Conservation (phyloP, 2,329 filamentous ascomycete genomes). For the Neophaeococcomyces aloes region DNA sequence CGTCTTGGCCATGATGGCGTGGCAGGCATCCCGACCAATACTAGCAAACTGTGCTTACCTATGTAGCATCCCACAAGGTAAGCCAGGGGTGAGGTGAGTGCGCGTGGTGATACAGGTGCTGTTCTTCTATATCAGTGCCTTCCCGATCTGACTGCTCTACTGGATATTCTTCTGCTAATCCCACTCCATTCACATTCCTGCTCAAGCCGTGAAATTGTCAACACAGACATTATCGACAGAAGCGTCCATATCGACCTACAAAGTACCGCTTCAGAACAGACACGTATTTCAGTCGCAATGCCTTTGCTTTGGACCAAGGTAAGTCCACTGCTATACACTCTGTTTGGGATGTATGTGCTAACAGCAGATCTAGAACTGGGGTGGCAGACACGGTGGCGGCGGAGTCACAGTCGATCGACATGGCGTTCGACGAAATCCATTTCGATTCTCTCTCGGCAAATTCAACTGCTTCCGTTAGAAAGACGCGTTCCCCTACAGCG, state of each 20-base stretch:
- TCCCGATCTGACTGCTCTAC: not conserved
- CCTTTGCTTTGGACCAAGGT: constrained; percentile 29
- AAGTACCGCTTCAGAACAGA: not conserved
- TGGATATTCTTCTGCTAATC: not conserved
- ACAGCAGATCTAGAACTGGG: constrained; percentile 19
- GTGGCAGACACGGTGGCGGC: constrained; percentile 33
- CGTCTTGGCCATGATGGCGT: no score
- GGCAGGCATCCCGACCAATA: no score
- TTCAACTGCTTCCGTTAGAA: constrained; percentile 43
- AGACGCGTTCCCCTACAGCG: not conserved
- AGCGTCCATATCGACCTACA: no score
- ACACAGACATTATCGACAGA: no score
- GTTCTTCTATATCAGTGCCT: not conserved
- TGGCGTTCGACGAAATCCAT: constrained; percentile 41
- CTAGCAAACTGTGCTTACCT: no score
- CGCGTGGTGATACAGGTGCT: not conserved
- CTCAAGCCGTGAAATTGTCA: no score
- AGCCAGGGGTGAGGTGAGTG: not conserved
- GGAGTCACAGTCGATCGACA: constrained; percentile 43
- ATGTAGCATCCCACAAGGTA: no score
- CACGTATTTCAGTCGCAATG: constrained; percentile 21
- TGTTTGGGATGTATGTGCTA: not conserved
- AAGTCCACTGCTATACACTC: not conserved
- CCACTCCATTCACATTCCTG: no score
- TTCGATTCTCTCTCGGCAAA: constrained; percentile 40